Base-by-base conservation (phyloP, 768 basidiomycete genomes). In the Lactarius sp. region DNA sequence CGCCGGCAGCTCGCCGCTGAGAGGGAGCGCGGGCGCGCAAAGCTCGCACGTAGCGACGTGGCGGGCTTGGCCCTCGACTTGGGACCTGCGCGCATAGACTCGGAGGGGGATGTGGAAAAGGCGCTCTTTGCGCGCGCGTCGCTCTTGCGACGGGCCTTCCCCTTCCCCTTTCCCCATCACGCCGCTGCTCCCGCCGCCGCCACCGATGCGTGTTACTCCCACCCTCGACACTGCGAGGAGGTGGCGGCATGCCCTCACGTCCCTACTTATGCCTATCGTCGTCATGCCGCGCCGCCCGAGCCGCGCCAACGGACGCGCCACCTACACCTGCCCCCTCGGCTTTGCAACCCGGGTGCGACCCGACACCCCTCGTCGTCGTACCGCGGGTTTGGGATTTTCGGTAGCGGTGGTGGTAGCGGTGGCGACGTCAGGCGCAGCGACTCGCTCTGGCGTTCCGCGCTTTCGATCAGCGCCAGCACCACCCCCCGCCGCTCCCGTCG, bases 1-100 rank as follows among this genome's bases (percentile, higher is more conserved):
- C 71, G 72, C 36, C 68, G 71, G 52, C 59, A 70, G 60, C 73
- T 72, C 42, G 54, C 56, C 22, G 37, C 49, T 1, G 64, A 65
- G 14, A 59, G 39, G 20, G 71, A 74, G 52, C 72, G 69, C n/a
- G 54, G 52, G 13, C 57, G 56, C 14, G 70, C 66, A 36, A 58
- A 56, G 47, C 37, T 50, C 9, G 36, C 18, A 37, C 54, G 18
- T 46, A 44, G 27, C 20, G 53, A 49, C 20, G 31, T 8, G n/a
- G 22, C 6, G 22, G 47, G 59, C 10, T 16, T 66, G n/a, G 47
- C 53, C 36, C 36, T 59, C 8, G 16, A 64, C 46, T 18, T 64
- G 9, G 52, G 52, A 14, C 41, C 46, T 9, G 6, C 47, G 1
- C 13, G 37, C 42, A 16, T 39, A 9, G 27, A 7, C 18, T 4